phyloP scores from a whole-genome alignment of 768 basidiomycete species.

The Mycena olivaceomarginata region DNA sequence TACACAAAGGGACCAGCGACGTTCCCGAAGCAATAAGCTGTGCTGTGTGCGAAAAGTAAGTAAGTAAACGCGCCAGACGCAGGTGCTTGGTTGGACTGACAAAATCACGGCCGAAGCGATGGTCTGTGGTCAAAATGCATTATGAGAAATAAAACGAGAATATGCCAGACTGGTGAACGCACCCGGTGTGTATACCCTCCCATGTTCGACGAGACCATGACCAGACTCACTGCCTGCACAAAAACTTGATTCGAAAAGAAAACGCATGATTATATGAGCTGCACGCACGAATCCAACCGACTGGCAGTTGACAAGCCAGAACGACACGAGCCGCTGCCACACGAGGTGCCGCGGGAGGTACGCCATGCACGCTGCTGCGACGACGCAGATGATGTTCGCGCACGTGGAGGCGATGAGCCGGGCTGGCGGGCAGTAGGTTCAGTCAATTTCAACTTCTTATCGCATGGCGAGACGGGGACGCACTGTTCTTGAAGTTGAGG shows the following conservation, averaged over 20 bases:
- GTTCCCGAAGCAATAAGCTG: conserved; percentile 45
- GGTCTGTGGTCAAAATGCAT: conserved; percentile 15
- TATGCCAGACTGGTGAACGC: neutral
- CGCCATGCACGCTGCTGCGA: conserved; percentile 44
- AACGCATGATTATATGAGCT: neutral
- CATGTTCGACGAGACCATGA: conserved; percentile 49
- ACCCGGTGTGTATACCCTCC: conserved; percentile 47
- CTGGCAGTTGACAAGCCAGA: conserved; percentile 47
- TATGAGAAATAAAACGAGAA: neutral
- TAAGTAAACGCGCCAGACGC: neutral
- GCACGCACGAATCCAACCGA: conserved; percentile 45
- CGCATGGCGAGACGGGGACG: neutral
- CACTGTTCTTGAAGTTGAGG: conserved; percentile 43
- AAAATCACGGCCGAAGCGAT: conserved; percentile 44
- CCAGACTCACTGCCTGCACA: conserved; percentile 34
- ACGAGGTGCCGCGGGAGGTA: conserved; percentile 45
- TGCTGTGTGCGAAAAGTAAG: conserved; percentile 15
- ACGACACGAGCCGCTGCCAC: conserved; percentile 45
- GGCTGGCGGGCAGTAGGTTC: conserved; percentile 4
- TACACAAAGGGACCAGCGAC: conserved; percentile 46
- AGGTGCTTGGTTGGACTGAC: neutral
- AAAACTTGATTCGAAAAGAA: neutral
- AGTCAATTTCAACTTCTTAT: no score
- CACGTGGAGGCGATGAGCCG: conserved; percentile 41
- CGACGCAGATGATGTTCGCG: conserved; percentile 47